Conservation (phyloP, 2,329 filamentous ascomycete genomes). For the Phyllosticta citriasiana region DNA sequence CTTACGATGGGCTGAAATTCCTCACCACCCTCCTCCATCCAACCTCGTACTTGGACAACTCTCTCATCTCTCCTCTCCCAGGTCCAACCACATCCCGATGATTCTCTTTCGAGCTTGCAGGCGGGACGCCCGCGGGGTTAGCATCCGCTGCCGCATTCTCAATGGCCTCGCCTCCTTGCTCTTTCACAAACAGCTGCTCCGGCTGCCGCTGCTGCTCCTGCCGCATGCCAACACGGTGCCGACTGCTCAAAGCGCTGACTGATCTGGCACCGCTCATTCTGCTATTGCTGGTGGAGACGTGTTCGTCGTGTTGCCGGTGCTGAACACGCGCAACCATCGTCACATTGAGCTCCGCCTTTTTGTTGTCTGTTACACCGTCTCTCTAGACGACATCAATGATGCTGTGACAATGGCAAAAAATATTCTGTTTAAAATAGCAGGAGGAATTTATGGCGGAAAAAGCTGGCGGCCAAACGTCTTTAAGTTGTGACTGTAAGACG, state of each 20-base stretch:
- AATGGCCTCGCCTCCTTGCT: background rate
- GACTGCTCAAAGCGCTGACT: background rate
- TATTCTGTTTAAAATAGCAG: background rate
- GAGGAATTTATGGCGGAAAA: background rate
- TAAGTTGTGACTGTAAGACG: background rate
- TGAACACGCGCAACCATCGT: background rate
- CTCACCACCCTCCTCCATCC: conserved; percentile 26
- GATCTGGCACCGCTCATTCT: background rate
- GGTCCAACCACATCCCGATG: background rate
- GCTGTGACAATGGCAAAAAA: fast-evolving
- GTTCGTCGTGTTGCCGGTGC: background rate
- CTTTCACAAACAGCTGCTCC: background rate
- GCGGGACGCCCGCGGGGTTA: conserved; percentile 4
- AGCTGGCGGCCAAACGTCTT: background rate
- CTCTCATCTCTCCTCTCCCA: background rate
- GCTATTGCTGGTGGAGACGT: background rate
- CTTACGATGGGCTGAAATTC: conserved; percentile 26
- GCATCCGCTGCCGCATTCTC: background rate
- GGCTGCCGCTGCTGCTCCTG: background rate
- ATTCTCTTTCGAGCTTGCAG: background rate
- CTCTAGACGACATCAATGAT: background rate
- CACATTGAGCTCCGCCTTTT: background rate
- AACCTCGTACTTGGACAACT: conserved; percentile 4
- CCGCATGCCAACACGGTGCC: background rate
- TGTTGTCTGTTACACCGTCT: background rate